Evolutionary conservation across 2,329 filamentous ascomycete genomes (phyloP).

Genomic region (Aspergillus sp.): DNA sequence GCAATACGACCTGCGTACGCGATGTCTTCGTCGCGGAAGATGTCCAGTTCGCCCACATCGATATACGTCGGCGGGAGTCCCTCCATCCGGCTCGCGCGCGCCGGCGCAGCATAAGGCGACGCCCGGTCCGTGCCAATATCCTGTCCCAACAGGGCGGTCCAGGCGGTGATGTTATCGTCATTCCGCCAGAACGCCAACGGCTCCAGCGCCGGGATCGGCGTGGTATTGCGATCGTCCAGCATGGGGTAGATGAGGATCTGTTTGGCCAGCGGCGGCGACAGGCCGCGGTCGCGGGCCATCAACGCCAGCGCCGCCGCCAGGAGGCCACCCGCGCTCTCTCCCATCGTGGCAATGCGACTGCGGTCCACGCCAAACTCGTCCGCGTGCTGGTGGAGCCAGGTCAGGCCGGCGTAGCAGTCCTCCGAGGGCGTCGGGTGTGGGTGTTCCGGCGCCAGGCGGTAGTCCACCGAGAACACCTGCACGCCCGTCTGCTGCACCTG

Average conservation of each 20-base stretch:
- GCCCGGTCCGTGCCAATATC: constrained; percentile 33
- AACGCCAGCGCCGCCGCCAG: constrained; percentile 41
- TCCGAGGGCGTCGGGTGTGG: constrained; percentile 21
- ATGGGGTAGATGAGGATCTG: constrained; percentile 50
- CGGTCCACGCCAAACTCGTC: constrained; percentile 43
- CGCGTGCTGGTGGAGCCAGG: constrained; percentile 40
- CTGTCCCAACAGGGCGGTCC: constrained; percentile 42
- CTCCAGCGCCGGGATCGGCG: constrained; percentile 32
- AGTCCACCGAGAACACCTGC: constrained; percentile 26
- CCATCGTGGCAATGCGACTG: constrained; percentile 40
- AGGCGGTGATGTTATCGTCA: constrained; percentile 42
- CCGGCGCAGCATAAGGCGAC: constrained; percentile 37
- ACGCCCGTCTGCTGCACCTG: constrained; percentile 18
- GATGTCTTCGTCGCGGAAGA: constrained; percentile 44
- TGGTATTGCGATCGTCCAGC: constrained; percentile 46
- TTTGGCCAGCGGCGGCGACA: constrained; percentile 33
- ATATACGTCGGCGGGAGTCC: constrained; percentile 47
- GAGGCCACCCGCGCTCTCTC: constrained; percentile 46
- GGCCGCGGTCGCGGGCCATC: constrained; percentile 35
- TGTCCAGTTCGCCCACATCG: constrained; percentile 44
- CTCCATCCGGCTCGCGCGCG: constrained; percentile 34
- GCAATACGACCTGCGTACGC: constrained; percentile 42
- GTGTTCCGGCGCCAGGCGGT: constrained; percentile 25
- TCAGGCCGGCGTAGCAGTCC: constrained; percentile 30
- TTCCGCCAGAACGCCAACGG: constrained; percentile 36